Conservation (phyloP, 345 rosid genomes). For the Fremontodendron californicum region DNA sequence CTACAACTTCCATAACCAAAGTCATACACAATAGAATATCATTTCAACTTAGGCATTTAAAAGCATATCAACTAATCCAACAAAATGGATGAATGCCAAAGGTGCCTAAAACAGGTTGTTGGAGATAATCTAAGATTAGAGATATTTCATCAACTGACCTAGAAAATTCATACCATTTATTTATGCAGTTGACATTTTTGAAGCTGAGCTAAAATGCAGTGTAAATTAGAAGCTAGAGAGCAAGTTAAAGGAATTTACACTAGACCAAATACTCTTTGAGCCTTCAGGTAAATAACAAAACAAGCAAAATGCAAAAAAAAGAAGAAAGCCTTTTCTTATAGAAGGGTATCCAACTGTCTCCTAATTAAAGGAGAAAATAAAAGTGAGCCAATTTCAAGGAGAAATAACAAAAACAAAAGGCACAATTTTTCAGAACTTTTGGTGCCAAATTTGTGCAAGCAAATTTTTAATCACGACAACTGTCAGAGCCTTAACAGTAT, state of each 20-base stretch:
- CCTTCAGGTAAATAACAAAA: background rate
- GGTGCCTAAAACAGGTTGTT: background rate
- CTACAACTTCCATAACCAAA: background rate
- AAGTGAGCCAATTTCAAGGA: background rate
- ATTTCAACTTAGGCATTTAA: slow-evolving; percentile 4
- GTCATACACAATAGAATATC: background rate
- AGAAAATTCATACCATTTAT: background rate
- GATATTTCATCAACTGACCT: background rate
- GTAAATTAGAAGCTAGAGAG: background rate
- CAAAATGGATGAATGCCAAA: background rate
- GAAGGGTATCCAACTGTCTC: background rate
- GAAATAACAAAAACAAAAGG: background rate
- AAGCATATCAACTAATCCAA: background rate
- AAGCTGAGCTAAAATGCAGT: background rate
- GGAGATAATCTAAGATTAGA: slow-evolving; percentile 1
- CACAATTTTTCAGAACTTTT: background rate
- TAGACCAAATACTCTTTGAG: background rate
- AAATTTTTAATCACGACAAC: background rate
- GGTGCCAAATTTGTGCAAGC: background rate
- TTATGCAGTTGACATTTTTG: background rate
- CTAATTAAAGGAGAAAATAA: background rate
- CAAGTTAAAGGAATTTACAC: background rate
- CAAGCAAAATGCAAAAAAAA: background rate
- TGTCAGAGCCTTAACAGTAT: background rate
- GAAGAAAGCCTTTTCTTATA: background rate